Evolutionary conservation across 2,329 filamentous ascomycete species (phyloP), one percentile per base, ranked within the genome.

Genomic region (Mycosphaerella arachidis): DNA sequence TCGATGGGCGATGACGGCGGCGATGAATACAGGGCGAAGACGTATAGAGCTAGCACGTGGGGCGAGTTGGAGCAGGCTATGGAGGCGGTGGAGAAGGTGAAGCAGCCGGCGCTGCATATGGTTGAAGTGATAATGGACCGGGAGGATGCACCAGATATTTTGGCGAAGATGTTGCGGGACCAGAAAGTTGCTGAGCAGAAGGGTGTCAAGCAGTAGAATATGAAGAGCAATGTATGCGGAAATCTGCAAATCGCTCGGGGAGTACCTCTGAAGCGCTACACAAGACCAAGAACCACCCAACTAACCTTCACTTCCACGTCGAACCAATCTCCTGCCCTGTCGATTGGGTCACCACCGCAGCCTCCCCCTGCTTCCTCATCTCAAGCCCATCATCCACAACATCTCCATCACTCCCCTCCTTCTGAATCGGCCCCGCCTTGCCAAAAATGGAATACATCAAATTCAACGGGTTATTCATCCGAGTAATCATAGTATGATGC

Each of bases 181-280:
- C 50, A 52, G 30, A 52, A 52, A 30, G 50, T 30, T 10, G 50
- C 50, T 52, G 50, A 52, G 50, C 27, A 52, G 50, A 30, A 50
- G 20, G 29, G 46, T 50, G 46, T 30, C 10, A 29, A 27, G n/a
- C 46, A 50, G 18, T 29, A 18, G 9, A 6, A 50, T 2, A 48
- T 48, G 12, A 48, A 6, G n/a, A 9, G 45, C 13, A 20, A 50
- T 50, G 18, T 12, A 10, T 20, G 46, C 46, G 3, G 18, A 27
- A 48, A 27, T 13, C 24, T 24, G 46, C 24, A 30, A 18, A 24
- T 48, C 7, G 9, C 7, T 13, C 24, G 18, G 46, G 46, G 24
- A n/a, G 18, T 24, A 10, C 6, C 27, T 48, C 6, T 4, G 18
- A 30, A 27, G n/a, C 9, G 46, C 9, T n/a, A 13, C 3, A 24